phyloP scores from a whole-genome alignment of 169 alveolate species.

The Babesia divergens region DNA sequence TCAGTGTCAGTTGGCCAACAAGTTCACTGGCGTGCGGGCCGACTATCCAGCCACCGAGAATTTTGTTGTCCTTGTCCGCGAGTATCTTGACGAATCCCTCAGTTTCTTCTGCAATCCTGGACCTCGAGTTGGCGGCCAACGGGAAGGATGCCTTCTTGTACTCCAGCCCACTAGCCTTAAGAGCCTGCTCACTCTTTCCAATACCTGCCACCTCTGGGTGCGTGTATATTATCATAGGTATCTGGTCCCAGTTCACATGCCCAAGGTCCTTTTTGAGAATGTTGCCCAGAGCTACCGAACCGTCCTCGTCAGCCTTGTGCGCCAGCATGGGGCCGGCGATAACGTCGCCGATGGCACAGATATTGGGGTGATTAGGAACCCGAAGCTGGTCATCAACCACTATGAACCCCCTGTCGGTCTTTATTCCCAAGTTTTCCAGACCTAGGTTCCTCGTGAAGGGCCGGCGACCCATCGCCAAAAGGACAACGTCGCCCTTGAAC shows the following conservation, averaged over 20 bases:
- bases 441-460: constrained; percentile 90
- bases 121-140: constrained; percentile 93
- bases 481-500: constrained; percentile 84
- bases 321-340: constrained; percentile 98
- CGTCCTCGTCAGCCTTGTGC: constrained; percentile 98
- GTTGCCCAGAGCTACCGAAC: constrained; percentile 91
- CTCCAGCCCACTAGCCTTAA: constrained; percentile 74
- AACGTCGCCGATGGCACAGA: constrained; percentile 97
- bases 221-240: constrained; percentile 97
- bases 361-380: constrained; percentile 68
- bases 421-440: constrained; percentile 85
- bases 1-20: constrained; percentile 91
- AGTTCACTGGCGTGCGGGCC: constrained; percentile 96
- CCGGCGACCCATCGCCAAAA: constrained; percentile 95
- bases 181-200: constrained; percentile 95
- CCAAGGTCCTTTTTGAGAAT: constrained; percentile 86
- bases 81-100: constrained; percentile 90
- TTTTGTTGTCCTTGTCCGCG: constrained; percentile 85
- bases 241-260: constrained; percentile 86
- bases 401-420: constrained; percentile 82
- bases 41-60: constrained; percentile 97
- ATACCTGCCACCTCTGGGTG: constrained; percentile 98
- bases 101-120: constrained; percentile 90
- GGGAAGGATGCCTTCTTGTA: constrained; percentile 92
- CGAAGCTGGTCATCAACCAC: constrained; percentile 75